phyloP scores from a whole-genome alignment of 345 rosid species.

The Geranium brycei region DNA sequence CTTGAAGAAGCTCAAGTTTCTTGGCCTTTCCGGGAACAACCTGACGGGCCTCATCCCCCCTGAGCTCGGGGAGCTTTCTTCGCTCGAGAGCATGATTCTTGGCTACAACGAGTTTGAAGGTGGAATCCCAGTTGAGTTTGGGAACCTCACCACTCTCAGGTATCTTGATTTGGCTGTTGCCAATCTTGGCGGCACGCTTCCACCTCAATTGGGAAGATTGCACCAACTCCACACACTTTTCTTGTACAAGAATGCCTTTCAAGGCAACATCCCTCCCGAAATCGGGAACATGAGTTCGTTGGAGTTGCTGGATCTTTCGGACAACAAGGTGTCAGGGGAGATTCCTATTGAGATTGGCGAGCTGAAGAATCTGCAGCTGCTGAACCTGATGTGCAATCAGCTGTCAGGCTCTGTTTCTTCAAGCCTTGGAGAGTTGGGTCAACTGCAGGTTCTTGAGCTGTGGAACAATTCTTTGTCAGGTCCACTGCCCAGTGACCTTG shows the following conservation, averaged over 20 bases:
- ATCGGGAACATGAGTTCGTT: slow-evolving; percentile 54
- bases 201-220: slow-evolving; percentile 58
- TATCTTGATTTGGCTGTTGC: slow-evolving; percentile 75
- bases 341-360: slow-evolving; percentile 44
- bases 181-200: slow-evolving; percentile 64
- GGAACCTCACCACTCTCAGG: slow-evolving; percentile 56
- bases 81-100: slow-evolving; percentile 67
- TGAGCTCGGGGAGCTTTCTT: slow-evolving; percentile 58
- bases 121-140: slow-evolving; percentile 51
- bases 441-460: slow-evolving; percentile 57
- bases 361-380: slow-evolving; percentile 58
- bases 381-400: slow-evolving; percentile 75
- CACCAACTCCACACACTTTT: slow-evolving; percentile 42
- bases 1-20: slow-evolving; percentile 60
- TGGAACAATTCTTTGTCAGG: slow-evolving; percentile 94
- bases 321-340: slow-evolving; percentile 48
- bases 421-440: slow-evolving; percentile 32
- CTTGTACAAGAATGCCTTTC: slow-evolving; percentile 57
- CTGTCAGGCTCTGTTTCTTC: slow-evolving; percentile 60
- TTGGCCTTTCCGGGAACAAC: slow-evolving; percentile 85
- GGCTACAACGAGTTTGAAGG: slow-evolving; percentile 83
- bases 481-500: slow-evolving; percentile 56
- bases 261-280: slow-evolving; percentile 49
- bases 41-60: slow-evolving; percentile 62
- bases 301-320: slow-evolving; percentile 68